These are phyloP conservation scores for Artemisia annua DNA, from an alignment of 129 eudicot genomes.

Conservation along the genomic window DNA sequence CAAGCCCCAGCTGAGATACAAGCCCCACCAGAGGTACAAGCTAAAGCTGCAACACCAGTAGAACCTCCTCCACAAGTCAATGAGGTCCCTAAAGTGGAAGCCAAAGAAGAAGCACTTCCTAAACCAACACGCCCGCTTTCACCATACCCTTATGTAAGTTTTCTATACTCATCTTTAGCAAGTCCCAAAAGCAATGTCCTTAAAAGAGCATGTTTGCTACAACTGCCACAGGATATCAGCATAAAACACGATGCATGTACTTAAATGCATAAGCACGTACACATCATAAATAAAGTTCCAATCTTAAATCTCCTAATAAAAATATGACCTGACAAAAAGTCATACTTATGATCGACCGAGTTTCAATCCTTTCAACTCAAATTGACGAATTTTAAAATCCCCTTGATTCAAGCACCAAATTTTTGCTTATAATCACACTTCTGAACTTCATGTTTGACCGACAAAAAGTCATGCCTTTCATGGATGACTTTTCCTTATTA, in stretches of 20 bases:
- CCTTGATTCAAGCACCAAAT: neutral
- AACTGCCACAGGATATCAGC: neutral
- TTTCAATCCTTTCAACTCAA: slow-evolving; percentile 12
- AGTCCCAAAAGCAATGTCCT: neutral
- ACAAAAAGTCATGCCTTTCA: neutral
- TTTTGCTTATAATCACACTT: neutral
- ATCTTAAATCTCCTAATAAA: neutral
- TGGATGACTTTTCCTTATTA: neutral
- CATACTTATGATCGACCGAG: neutral
- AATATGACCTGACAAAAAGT: neutral
- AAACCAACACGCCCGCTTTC: slow-evolving; percentile 61
- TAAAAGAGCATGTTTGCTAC: neutral
- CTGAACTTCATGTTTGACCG: neutral
- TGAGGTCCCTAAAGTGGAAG: slow-evolving; percentile 46
- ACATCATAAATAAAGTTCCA: neutral
- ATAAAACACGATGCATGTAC: neutral
- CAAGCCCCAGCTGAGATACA: neutral
- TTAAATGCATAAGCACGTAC: neutral
- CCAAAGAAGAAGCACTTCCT: slow-evolving; percentile 53
- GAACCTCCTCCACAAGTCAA: slow-evolving; percentile 54
- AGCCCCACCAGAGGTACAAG: slow-evolving; percentile 21
- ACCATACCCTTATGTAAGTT: slow-evolving; percentile 76
- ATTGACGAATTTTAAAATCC: neutral
- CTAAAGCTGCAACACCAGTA: slow-evolving; percentile 11
- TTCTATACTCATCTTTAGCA: slow-evolving; percentile 16